phyloP scores from a whole-genome alignment of 441 rosid genomes.

The Metrosideros polymorpha region DNA sequence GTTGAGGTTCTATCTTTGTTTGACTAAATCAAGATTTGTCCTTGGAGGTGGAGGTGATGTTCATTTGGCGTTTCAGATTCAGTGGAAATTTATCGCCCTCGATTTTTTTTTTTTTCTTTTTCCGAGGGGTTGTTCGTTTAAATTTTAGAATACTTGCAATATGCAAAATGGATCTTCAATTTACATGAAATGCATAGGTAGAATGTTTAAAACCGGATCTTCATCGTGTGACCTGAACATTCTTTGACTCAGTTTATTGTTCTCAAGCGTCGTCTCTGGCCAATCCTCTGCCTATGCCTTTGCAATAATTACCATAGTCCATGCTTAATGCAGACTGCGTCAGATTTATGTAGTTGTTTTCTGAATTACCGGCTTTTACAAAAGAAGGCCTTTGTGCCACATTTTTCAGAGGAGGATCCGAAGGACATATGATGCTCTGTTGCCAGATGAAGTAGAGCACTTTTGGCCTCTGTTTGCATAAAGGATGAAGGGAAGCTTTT shows the following conservation, averaged over 20 bases:
- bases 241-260: background rate
- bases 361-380: background rate
- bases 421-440: background rate
- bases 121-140: background rate
- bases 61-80: background rate
- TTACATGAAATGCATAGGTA: background rate
- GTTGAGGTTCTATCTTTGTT: background rate
- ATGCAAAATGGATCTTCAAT: background rate
- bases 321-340: background rate
- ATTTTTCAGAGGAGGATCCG: background rate
- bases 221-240: background rate
- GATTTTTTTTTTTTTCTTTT: background rate
- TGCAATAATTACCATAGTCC: background rate
- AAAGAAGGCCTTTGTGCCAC: background rate
- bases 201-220: background rate
- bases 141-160: background rate
- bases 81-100: background rate
- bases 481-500: slow-evolving; percentile 65
- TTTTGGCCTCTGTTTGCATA: slow-evolving; percentile 2
- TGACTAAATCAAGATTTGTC: background rate
- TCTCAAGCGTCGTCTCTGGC: background rate
- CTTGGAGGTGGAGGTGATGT: background rate
- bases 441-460: background rate
- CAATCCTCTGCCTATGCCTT: background rate
- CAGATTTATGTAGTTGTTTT: background rate